phyloP scores from a whole-genome alignment of 2,329 filamentous ascomycete species.

The Myotisia sp. region DNA sequence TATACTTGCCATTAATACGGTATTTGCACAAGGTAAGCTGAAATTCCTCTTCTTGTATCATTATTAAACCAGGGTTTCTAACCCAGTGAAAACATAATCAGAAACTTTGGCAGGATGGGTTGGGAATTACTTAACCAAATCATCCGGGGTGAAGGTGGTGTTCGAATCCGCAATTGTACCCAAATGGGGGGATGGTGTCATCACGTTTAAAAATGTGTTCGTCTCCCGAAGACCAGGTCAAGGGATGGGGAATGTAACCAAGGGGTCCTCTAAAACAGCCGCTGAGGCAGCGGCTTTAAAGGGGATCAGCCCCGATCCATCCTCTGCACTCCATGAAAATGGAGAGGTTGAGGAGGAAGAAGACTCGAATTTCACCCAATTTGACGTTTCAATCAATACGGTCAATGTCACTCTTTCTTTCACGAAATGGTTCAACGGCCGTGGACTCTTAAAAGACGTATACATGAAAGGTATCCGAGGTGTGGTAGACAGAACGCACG shows the following conservation, averaged over 20 bases:
- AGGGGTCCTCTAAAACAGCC: conserved; percentile 73
- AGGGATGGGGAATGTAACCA: conserved; percentile 66
- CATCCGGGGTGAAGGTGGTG: conserved; percentile 80
- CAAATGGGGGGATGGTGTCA: conserved; percentile 87
- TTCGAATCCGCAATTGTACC: conserved; percentile 97
- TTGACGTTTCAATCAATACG: conserved; percentile 85
- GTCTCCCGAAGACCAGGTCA: conserved; percentile 83
- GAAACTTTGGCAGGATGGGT: conserved; percentile 89
- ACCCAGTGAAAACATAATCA: conserved; percentile 24
- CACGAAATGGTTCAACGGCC: conserved; percentile 98
- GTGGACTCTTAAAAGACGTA: conserved; percentile 78
- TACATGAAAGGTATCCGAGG: conserved; percentile 88
- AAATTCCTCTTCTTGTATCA: neutral
- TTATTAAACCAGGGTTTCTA: conserved; percentile 12
- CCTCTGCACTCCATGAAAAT: conserved; percentile 23
- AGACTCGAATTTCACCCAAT: conserved; percentile 95
- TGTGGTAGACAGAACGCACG: conserved; percentile 76
- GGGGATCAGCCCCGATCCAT: conserved; percentile 29
- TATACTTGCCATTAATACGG: conserved; percentile 86
- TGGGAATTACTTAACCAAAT: conserved; percentile 88
- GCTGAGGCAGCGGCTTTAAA: conserved; percentile 68
- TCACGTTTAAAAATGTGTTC: conserved; percentile 92
- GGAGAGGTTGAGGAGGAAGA: conserved; percentile 42
- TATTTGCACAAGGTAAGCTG: conserved; percentile 81
- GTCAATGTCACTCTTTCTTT: conserved; percentile 96